Percentiles rank a stretch among this genome's conserved stretches.
These are phyloP conservation scores for Coniochaeta prunicola DNA, from an alignment of 2,329 filamentous ascomycete genomes.

Conservation along the genomic window DNA sequence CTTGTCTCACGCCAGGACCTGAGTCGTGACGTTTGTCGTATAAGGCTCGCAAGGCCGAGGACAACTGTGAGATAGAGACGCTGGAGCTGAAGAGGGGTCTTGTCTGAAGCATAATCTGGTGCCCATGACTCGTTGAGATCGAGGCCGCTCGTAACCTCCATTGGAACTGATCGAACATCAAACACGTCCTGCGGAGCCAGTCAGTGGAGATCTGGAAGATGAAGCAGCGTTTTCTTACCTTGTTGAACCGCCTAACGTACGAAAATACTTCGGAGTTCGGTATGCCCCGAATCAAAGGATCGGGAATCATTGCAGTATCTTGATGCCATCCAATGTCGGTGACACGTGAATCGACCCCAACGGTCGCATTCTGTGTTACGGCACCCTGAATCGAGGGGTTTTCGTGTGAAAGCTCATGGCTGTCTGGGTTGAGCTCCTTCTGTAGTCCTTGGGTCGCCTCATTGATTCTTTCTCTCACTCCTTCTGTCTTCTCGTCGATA, in stretches of 20 bases:
- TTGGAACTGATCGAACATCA: background rate
- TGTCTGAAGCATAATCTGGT: background rate
- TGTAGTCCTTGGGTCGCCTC: constrained; percentile 1
- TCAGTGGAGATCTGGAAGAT: background rate
- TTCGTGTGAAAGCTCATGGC: background rate
- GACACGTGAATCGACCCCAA: background rate
- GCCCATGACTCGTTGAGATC: constrained; percentile 2
- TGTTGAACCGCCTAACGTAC: background rate
- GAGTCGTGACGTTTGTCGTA: background rate
- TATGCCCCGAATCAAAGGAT: background rate
- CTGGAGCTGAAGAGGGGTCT: constrained; percentile 1
- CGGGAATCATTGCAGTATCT: background rate
- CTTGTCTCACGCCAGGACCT: constrained; percentile 1
- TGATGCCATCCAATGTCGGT: constrained; percentile 1
- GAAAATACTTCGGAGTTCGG: background rate
- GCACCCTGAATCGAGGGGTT: background rate
- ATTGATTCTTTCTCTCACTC: background rate
- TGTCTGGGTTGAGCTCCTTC: constrained; percentile 3
- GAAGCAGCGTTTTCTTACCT: background rate
- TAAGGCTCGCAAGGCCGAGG: background rate
- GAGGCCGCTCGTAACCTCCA: constrained; percentile 1
- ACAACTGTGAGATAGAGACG: background rate
- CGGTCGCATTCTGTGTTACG: background rate
- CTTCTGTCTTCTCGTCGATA: background rate
- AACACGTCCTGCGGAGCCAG: background rate